phyloP scores from a whole-genome alignment of 1,284 basidiomycete species.

The Pseudozyma hubeiensis region DNA sequence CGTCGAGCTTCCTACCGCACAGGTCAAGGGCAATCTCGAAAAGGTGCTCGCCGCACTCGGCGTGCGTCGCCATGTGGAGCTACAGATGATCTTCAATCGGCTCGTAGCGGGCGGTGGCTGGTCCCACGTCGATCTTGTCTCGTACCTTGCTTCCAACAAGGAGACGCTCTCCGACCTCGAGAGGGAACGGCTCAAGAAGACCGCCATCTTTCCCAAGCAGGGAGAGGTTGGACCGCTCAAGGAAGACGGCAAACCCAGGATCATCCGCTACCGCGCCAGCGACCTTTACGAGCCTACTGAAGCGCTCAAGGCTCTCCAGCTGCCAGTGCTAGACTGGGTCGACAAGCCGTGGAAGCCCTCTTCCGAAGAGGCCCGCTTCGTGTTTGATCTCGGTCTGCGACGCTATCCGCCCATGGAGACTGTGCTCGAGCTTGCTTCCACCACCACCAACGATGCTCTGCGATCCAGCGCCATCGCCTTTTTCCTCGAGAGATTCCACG shows the following conservation, averaged over 20 bases:
- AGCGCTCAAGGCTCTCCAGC: constrained; percentile 77
- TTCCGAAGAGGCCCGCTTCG: constrained; percentile 78
- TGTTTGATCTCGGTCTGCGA: constrained; percentile 82
- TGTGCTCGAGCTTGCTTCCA: constrained; percentile 69
- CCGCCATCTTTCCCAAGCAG: constrained; percentile 81
- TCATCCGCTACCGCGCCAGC: constrained; percentile 59
- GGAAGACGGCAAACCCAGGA: constrained; percentile 55
- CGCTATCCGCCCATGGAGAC: constrained; percentile 78
- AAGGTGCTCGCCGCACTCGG: constrained; percentile 82
- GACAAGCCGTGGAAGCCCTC: constrained; percentile 68
- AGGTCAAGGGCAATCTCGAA: constrained; percentile 81
- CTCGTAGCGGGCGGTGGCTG: constrained; percentile 70
- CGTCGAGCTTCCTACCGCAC: constrained; percentile 77
- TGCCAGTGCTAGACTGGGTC: constrained; percentile 91
- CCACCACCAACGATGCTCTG: constrained; percentile 15
- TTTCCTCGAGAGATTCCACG: constrained; percentile 59
- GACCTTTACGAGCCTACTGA: constrained; percentile 82
- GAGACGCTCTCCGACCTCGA: constrained; percentile 79
- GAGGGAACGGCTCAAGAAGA: constrained; percentile 79
- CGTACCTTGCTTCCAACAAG: constrained; percentile 81
- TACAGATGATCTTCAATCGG: constrained; percentile 70
- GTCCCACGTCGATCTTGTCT: constrained; percentile 70
- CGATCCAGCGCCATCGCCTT: constrained; percentile 59
- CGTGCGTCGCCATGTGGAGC: constrained; percentile 86
- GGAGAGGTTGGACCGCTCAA: constrained; percentile 60